These are phyloP conservation scores for Solanum hybrid DNA, from an alignment of 305 asterid genomes.

Conservation along the genomic window DNA sequence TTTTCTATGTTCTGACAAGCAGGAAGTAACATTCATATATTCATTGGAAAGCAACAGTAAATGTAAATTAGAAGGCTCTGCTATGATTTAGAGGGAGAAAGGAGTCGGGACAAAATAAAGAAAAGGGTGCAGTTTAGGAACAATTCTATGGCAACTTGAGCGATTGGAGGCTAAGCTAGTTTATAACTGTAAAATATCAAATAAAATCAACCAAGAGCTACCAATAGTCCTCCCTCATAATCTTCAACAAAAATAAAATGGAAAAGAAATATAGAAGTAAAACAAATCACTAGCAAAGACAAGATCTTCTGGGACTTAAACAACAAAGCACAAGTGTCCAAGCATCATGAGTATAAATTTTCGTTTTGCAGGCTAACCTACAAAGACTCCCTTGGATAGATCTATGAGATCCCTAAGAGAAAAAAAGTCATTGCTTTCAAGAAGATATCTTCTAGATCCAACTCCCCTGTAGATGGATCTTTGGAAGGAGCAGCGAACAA, in stretches of 20 bases:
- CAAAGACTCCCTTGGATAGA: conserved; percentile 88
- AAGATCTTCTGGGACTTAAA: not conserved
- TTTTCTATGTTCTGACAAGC: not conserved
- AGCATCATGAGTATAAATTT: not conserved
- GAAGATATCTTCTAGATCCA: conserved; percentile 86
- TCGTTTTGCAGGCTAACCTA: conserved; percentile 42
- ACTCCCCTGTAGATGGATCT: conserved; percentile 72
- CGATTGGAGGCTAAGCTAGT: not conserved
- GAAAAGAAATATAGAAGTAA: not conserved
- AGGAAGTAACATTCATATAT: not conserved
- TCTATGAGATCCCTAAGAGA: conserved; percentile 82
- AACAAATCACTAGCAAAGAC: not conserved
- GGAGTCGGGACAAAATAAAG: not conserved
- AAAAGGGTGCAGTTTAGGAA: not conserved
- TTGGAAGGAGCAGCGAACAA: conserved; percentile 82
- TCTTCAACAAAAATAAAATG: not conserved
- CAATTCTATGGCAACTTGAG: not conserved
- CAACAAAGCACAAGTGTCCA: not conserved
- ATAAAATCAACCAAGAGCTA: not conserved
- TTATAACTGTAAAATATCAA: not conserved
- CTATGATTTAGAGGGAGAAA: not conserved
- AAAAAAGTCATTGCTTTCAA: conserved; percentile 83
- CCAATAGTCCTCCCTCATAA: not conserved
- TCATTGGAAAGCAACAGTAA: not conserved
- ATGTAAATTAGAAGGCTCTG: not conserved